Base-by-base conservation (phyloP, 2,329 filamentous ascomycete species). In the Pseudohalonectria lignicola region DNA sequence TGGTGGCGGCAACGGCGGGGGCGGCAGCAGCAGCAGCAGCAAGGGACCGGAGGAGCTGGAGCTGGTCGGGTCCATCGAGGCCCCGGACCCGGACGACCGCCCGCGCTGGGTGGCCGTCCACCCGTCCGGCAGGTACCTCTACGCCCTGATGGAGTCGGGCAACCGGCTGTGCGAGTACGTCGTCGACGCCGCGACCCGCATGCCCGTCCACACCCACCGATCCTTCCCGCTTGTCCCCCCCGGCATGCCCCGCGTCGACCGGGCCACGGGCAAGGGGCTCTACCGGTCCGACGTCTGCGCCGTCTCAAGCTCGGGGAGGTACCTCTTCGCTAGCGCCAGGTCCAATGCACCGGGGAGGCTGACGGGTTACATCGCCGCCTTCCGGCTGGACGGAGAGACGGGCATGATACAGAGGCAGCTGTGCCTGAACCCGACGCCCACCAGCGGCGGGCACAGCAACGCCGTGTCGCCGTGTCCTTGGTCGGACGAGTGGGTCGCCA, bases 41-140 rank as follows among this genome's bases (percentile, higher is more conserved):
- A n/a, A n/a, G n/a, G n/a, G n/a, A n/a, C 66, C 71, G 3, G 81
- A 81, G 13, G 64, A 70, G 37, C 61, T 92, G 41, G 70, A 75
- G 35, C 71, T 87, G 16, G 71, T 90, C 39, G 85, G 83, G 47
- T 77, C 71, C 52, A 68, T 88, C 25, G 74, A 82, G 44, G 85
- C 85, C 20, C 84, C 85, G 0, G 69, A 71, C 33, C 61, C 73
- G 3, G 69, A 70, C 43, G 86, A 94, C 57, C 86, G 92, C 56
- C 86, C 86, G 13, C 76, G 86, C 51, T 94, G 86, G 86, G 83
- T 93, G 12, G 85, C 85, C 48, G 80, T 93, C 55, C 83, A 90
- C 56, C 80, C 81, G 3, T 74, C 74, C 1, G 85, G 84, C 16
- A 73, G 78, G 41, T 87, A 86, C 58, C 69, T 94, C 40, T 94